A percentile compares a stretch with the other conserved stretches of the same genome.
Conservation (phyloP, 768 basidiomycete species). For the Psilocybe azurescens region DNA sequence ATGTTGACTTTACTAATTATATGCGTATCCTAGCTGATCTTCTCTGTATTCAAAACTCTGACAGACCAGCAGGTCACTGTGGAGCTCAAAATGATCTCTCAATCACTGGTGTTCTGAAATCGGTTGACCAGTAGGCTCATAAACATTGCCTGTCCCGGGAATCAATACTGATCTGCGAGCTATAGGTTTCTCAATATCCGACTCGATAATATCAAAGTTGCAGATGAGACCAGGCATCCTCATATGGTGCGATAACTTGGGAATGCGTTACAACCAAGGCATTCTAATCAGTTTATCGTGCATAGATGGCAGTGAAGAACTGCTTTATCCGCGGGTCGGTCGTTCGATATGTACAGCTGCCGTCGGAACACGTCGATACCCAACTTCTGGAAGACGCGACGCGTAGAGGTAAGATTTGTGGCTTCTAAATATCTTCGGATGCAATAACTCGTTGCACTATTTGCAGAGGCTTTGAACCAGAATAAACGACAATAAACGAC, state of each 20-base stretch:
- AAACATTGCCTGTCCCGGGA: conserved; percentile 6
- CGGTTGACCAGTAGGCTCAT: conserved; percentile 83
- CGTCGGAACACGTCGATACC: conserved; percentile 92
- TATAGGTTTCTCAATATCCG: conserved; percentile 93
- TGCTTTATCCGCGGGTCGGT: conserved; percentile 99
- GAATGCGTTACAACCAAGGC: not conserved
- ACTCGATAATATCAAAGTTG: conserved; percentile 90
- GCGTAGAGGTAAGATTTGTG: conserved; percentile 71
- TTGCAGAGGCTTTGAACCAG: conserved; percentile 48
- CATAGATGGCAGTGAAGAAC: conserved; percentile 97
- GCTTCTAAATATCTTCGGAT: not conserved
- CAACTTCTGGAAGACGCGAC: conserved; percentile 97
- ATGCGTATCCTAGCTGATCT: conserved; percentile 68
- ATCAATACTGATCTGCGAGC: conserved; percentile 1
- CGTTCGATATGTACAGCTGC: conserved; percentile 96
- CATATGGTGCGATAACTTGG: conserved; percentile 75
- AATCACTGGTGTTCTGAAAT: conserved; percentile 94
- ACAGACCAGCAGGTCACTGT: conserved; percentile 97
- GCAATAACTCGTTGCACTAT: conserved; percentile 8
- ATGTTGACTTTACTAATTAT: conserved; percentile 2
- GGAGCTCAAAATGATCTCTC: conserved; percentile 99
- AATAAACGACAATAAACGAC: conserved; percentile 34
- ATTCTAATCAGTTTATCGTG: conserved; percentile 2
- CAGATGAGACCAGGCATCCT: conserved; percentile 92
- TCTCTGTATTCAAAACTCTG: conserved; percentile 98